phyloP scores from a whole-genome alignment of 306 rosid species.

The Prunus armeniaca region DNA sequence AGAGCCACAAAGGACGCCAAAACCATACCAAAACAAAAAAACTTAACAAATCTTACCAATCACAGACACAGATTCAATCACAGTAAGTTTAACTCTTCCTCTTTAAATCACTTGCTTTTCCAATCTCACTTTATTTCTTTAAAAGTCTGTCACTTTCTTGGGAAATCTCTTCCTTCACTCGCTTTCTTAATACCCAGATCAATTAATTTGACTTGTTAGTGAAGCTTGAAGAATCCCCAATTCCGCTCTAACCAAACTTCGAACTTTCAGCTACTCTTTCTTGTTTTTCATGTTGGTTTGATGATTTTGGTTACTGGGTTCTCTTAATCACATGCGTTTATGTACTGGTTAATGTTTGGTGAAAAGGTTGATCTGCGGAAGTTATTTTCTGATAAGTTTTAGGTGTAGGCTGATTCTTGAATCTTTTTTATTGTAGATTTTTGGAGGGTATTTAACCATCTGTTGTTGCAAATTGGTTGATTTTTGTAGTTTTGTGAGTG shows the following conservation, averaged over 20 bases:
- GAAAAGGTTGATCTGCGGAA: background rate
- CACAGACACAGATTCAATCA: constrained; percentile 28
- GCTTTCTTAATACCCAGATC: constrained; percentile 25
- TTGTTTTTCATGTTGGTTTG: background rate
- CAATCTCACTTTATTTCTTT: constrained; percentile 2
- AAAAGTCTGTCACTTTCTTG: constrained; percentile 11
- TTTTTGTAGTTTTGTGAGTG: constrained; percentile 25
- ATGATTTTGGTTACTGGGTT: constrained; percentile 13
- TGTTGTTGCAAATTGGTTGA: constrained; percentile 10
- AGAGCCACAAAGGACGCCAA: constrained; percentile 35
- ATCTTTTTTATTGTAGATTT: constrained; percentile 3
- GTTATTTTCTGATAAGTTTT: constrained; percentile 3
- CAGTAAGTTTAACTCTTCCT: constrained; percentile 32
- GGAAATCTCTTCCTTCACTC: background rate
- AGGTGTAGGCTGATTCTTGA: constrained; percentile 1
- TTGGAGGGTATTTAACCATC: background rate
- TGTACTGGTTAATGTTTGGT: background rate
- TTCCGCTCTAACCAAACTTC: background rate
- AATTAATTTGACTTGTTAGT: background rate
- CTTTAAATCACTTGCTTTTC: constrained; percentile 3
- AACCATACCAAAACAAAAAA: constrained; percentile 25
- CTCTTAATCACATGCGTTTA: background rate
- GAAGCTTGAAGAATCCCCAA: constrained; percentile 16
- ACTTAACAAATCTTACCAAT: constrained; percentile 7
- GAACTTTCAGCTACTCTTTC: background rate